Evolutionary conservation across 371 early-diverging fungal genomes (phyloP), one percentile per base, ranked within the genome.

Genomic region (Mucor velutinosus): DNA sequence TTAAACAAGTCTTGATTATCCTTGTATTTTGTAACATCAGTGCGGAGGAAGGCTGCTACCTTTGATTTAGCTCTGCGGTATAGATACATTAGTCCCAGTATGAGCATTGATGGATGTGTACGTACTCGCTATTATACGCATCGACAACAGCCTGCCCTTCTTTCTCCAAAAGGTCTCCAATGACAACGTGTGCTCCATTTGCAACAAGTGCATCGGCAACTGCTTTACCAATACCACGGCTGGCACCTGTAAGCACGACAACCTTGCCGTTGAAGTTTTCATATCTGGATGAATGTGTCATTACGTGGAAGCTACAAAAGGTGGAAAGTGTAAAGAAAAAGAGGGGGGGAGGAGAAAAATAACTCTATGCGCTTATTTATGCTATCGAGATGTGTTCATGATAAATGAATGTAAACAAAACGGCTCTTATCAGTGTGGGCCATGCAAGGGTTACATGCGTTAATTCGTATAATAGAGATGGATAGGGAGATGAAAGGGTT

Each of bases 161-260:
- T 25, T 78, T 69, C 6, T 78, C 85, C 6, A 77, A 67, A 29
- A 92, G 68, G 63, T 91, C 91, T 8, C 90, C 82, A 15, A 91
- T 93, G 6, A 92, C 80, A n/a, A 94, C 89, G 39, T 82, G 81
- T 17, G 82, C 87, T 27, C 80, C 77, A 17, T 76, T 73, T 11
- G 74, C 57, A 51, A 83, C 61, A 21, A 92, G 64, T 25, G 81
- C 83, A 58, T 60, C 62, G 3, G 81, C 76, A 14, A 83, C 77
- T 6, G 89, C 87, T 39, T 77, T 79, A 4, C 89, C 90, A 51
- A 92, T 82, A 30, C 96, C 96, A 39, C 87, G 83, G 0, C 94
- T 93, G 6, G 92, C 93, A 12, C 96, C 96, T 4, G 96, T 94
- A 35, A 95, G 85, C 19, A 95, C 92, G 21, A 82, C 90, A 41